Evolutionary conservation across 2,329 filamentous ascomycete species (phyloP).

Genomic region (Magnaporthiopsis incrustans): DNA sequence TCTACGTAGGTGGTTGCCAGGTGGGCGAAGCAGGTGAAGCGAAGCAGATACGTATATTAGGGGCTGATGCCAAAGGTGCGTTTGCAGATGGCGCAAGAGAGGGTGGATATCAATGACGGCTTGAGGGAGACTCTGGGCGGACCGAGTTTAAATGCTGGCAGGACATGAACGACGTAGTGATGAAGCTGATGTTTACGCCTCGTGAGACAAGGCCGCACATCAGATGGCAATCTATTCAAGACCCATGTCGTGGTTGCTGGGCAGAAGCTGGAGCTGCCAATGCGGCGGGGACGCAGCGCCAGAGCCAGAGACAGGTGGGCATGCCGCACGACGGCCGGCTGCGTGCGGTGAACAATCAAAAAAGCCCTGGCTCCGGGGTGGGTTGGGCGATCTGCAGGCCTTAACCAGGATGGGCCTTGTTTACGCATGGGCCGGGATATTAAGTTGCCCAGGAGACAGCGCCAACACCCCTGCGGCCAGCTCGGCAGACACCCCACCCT

Average conservation of each 20-base stretch:
- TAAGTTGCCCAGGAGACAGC: background rate
- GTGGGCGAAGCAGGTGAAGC: too few relatives aligned
- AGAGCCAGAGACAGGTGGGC: too few relatives aligned
- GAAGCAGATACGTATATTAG: too few relatives aligned
- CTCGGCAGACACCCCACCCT: background rate
- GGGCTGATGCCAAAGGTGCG: background rate
- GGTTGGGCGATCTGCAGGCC: background rate
- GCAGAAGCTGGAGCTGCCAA: background rate
- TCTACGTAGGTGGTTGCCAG: background rate
- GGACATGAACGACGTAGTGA: background rate
- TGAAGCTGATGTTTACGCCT: background rate
- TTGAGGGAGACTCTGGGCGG: background rate
- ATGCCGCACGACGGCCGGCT: background rate
- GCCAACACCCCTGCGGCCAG: background rate
- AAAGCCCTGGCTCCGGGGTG: background rate
- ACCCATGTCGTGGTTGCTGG: background rate
- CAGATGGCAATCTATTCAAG: background rate
- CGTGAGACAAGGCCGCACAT: background rate
- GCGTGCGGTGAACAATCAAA: background rate
- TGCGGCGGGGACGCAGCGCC: background rate
- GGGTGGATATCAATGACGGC: background rate
- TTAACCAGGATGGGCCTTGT: background rate
- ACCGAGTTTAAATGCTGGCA: background rate
- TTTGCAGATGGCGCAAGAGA: background rate
- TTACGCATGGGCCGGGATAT: background rate